phyloP scores from a whole-genome alignment of 2,329 filamentous ascomycete species.

The Aureobasidium sp. region DNA sequence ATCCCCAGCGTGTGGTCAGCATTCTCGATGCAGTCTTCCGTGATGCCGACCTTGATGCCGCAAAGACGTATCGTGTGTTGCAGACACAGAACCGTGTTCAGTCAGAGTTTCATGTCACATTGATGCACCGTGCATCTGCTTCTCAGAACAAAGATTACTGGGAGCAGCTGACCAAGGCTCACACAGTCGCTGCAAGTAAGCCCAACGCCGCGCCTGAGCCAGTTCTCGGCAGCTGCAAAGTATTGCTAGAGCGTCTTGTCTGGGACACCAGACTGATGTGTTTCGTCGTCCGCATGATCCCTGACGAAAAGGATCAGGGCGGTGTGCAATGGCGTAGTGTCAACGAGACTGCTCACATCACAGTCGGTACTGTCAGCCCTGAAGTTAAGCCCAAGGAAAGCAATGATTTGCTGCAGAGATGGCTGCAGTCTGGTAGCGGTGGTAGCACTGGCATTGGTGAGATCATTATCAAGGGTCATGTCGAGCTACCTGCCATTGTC shows the following conservation, averaged over 20 bases:
- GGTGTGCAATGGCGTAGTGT: constrained; percentile 47
- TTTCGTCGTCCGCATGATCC: constrained; percentile 65
- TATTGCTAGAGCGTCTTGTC: constrained; percentile 59
- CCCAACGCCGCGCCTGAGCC: constrained; percentile 33
- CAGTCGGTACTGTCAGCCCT: constrained; percentile 68
- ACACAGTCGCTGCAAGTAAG: constrained; percentile 29
- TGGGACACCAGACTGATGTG: constrained; percentile 87
- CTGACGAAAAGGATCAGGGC: constrained; percentile 38
- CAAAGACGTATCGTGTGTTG: constrained; percentile 68
- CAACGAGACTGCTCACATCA: constrained; percentile 79
- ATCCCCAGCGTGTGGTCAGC: constrained; percentile 40
- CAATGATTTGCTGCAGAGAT: constrained; percentile 70
- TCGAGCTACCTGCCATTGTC: constrained; percentile 48
- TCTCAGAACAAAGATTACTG: constrained; percentile 60
- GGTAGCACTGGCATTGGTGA: constrained; percentile 47
- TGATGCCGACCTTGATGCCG: constrained; percentile 41
- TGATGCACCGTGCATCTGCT: constrained; percentile 69
- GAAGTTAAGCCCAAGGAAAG: constrained; percentile 87
- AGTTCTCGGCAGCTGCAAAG: constrained; percentile 54
- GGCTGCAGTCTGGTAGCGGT: constrained; percentile 55
- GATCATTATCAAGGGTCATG: constrained; percentile 43
- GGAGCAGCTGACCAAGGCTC: constrained; percentile 59
- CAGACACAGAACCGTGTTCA: constrained; percentile 68
- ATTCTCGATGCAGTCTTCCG: constrained; percentile 65
- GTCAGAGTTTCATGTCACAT: constrained; percentile 81